Conservation (phyloP, 1,284 basidiomycete species). For the Rhodotorula mucilaginosa region DNA sequence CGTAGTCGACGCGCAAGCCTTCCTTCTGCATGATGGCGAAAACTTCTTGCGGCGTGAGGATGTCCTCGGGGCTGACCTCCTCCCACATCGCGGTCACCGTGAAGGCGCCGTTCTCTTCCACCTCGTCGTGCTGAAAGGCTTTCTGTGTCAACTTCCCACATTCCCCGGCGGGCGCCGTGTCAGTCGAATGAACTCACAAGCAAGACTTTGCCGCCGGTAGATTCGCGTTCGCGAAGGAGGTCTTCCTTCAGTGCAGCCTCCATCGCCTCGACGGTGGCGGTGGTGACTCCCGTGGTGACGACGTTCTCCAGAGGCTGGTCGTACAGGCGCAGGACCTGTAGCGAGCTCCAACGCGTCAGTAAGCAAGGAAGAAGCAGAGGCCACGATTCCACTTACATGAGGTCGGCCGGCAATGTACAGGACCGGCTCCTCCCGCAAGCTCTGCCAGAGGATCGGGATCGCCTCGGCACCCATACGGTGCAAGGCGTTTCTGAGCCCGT, state of each 20-base stretch:
- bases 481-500: slow-evolving; percentile 81
- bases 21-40: slow-evolving; percentile 70
- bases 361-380: neutral
- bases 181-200: slow-evolving; percentile 23
- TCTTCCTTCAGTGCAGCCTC: slow-evolving; percentile 86
- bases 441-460: slow-evolving; percentile 83
- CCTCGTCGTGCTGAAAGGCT: slow-evolving; percentile 71
- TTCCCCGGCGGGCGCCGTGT: accelerated
- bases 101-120: slow-evolving; percentile 89
- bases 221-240: slow-evolving; percentile 73
- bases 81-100: slow-evolving; percentile 50
- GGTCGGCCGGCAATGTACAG: slow-evolving; percentile 58
- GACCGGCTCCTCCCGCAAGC: slow-evolving; percentile 92
- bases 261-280: slow-evolving; percentile 88
- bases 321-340: slow-evolving; percentile 72
- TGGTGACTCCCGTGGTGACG: slow-evolving; percentile 85
- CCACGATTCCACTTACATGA: neutral
- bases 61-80: slow-evolving; percentile 48
- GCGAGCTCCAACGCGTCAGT: neutral
- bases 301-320: slow-evolving; percentile 87
- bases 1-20: slow-evolving; percentile 86
- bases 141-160: neutral
- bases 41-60: slow-evolving; percentile 88
- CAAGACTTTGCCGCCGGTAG: slow-evolving; percentile 74
- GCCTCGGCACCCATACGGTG: slow-evolving; percentile 73